phyloP scores from a whole-genome alignment of 805 yeast genomes.

The Candida rishiriensis region DNA sequence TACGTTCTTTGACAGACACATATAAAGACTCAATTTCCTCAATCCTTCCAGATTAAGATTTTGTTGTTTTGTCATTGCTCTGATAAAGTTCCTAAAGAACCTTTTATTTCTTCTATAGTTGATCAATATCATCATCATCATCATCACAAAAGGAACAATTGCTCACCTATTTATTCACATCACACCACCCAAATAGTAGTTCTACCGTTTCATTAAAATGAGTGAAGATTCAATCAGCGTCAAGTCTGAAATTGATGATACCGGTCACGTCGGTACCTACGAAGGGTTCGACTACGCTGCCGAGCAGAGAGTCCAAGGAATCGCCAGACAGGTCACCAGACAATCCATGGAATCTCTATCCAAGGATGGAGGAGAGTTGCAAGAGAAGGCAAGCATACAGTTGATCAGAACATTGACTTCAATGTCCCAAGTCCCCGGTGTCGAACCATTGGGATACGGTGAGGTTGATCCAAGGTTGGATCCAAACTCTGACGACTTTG shows the following conservation, averaged over 20 bases:
- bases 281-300: constrained; percentile 35
- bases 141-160: no score
- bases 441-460: constrained; percentile 29
- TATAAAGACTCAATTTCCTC: no score
- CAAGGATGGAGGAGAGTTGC: background rate
- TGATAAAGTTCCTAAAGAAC: no score
- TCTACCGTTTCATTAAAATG: constrained; percentile 1
- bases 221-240: constrained; percentile 23
- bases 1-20: no score
- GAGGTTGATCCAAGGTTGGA: constrained; percentile 42
- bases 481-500: constrained; percentile 55
- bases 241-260: constrained; percentile 15
- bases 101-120: no score
- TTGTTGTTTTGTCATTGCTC: no score
- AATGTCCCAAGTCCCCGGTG: constrained; percentile 51
- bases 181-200: no score
- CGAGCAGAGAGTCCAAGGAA: constrained; percentile 31
- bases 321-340: constrained; percentile 37
- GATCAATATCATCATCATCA: no score
- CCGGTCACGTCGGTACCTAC: constrained; percentile 15
- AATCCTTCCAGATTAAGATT: no score
- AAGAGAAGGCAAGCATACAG: constrained; percentile 8
- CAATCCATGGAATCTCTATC: constrained; percentile 4
- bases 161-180: no score
- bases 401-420: constrained; percentile 38